Base-by-base conservation (phyloP, 257 asterid species). In the Ilex aquifolium region DNA sequence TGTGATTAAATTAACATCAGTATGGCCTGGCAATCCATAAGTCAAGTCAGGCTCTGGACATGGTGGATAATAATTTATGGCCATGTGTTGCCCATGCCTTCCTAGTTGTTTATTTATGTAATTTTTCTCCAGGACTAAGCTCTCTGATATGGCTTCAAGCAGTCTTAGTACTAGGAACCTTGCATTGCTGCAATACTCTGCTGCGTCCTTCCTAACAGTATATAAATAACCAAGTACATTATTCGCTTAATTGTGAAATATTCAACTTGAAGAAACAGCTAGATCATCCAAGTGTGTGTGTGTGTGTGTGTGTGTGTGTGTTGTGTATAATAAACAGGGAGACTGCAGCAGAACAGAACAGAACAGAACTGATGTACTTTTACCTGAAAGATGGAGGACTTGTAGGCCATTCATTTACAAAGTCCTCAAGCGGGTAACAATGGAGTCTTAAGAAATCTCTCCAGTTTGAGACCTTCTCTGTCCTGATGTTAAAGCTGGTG, bases 101-200 rank as follows among this genome's bases (percentile, higher is more conserved):
- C 54, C 54, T 15, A 49, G 10, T 15, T 49, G 54, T 4, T 49
- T 12, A 15, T 12, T 15, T 49, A 49, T 49, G 54, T 49, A 49
- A 15, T 49, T 49, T 49, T 3, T 49, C n/a, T 49, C 54, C 16
- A 49, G 16, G 4, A 2, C 54, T 12, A 49, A 49, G 14, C 54
- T 49, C 16, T 49, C 54, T 49, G 54, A 49, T 49, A 49, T 49
- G 54, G 54, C 54, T 49, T 49, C 54, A 12, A 49, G 54, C 54
- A 49, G 16, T 49, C 16, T 49, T 12, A 49, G 54, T 11, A 2
- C 54, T 12, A 49, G 14, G 14, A 11, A 2, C 16, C 54, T 7
- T 12, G 10, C 54, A 49, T 49, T 49, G 14, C 11, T 6, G 54
- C 54, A 11, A 12, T 49, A 49, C 54, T 49, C 54, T 3, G 13